These are phyloP conservation scores for Cytospora chrysosperma DNA, from an alignment of 2,329 filamentous ascomycete species.

Conservation along the genomic window DNA sequence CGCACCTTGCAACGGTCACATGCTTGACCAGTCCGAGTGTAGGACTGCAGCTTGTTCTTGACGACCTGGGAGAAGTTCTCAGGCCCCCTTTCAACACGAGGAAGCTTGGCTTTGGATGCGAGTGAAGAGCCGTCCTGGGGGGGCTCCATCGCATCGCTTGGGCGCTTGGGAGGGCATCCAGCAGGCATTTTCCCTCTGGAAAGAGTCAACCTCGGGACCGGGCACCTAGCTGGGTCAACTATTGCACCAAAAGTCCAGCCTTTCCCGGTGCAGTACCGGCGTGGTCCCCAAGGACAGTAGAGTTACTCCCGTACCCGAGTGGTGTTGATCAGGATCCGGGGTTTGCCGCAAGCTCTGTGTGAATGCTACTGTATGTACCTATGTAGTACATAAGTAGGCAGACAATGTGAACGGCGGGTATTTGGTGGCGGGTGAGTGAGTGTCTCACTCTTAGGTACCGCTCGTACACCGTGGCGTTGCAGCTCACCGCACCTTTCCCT, in stretches of 20 bases:
- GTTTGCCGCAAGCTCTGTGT: constrained; percentile 3
- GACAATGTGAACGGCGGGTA: not conserved
- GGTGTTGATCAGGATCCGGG: constrained; percentile 3
- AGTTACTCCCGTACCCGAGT: not conserved
- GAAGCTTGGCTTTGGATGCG: constrained; percentile 46
- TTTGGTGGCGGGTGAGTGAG: constrained; percentile 6
- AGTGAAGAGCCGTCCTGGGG: constrained; percentile 31
- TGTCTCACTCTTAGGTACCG: not conserved
- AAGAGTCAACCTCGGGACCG: not conserved
- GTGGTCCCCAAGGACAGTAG: not conserved
- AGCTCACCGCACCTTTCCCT: not conserved
- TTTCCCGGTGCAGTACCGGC: not conserved
- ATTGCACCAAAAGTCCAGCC: not conserved
- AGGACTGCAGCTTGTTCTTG: constrained; percentile 55
- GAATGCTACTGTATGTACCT: too few species aligned
- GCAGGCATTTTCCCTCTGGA: constrained; percentile 35
- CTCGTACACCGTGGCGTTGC: constrained; percentile 4
- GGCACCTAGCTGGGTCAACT: not conserved
- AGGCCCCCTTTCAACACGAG: constrained; percentile 46
- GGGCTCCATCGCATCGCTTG: constrained; percentile 40
- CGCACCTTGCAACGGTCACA: constrained; percentile 85
- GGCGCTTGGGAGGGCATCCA: constrained; percentile 45
- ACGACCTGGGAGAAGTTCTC: constrained; percentile 57
- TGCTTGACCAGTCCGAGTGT: constrained; percentile 73
- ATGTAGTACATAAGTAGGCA: not conserved